Base-by-base conservation (phyloP, 2,329 filamentous ascomycete genomes). In the Penicillium hordei region DNA sequence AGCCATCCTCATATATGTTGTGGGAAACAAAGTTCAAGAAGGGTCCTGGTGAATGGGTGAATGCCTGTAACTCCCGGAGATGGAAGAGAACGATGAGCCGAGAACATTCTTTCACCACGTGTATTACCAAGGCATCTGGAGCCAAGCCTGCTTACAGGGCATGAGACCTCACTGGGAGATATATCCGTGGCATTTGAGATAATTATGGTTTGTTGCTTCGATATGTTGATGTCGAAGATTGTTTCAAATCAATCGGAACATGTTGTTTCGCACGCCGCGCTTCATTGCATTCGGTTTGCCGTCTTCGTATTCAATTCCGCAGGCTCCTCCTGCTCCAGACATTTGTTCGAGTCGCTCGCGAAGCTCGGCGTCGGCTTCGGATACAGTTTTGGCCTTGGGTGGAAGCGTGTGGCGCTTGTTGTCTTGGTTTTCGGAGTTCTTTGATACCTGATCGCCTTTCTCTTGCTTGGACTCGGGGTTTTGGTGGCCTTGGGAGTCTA, bases 231-330 rank as follows among this genome's bases (percentile, higher is more conserved):
- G 12, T 31, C 33, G 13, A 42, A 4, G 2, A 12, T 29, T 27
- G 52, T 10, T 48, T 71, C 52, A 74, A 23, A 90, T 90, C 59
- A 88, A 83, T 17, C 88, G 79, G 70, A 92, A 92, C 88, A 91
- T 91, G 65, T 91, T 91, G 52, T 87, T 84, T 70, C 82, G 86
- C 12, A 93, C 89, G 36, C 86, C 82, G 49, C 89, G 79, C 75
- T 91, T 92, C 82, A 93, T 87, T 0, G 86, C 80, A 6, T 85
- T 85, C 0, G 89, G 85, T 70, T 87, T 82, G 0, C 90, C 90
- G 65, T 90, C 82, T 71, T 93, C 89, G 59, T 89, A 88, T 72
- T 92, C 89, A 5, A 93, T 77, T 0, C 89, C 90, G 3, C 88
- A 80, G 27, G 82, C 83, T 9, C 90, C 89, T 4, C 89, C 89